Evolutionary conservation across 805 yeast species (phyloP), one percentile per base, ranked within the genome.

Genomic region (Scheffersomyces ergatensis): DNA sequence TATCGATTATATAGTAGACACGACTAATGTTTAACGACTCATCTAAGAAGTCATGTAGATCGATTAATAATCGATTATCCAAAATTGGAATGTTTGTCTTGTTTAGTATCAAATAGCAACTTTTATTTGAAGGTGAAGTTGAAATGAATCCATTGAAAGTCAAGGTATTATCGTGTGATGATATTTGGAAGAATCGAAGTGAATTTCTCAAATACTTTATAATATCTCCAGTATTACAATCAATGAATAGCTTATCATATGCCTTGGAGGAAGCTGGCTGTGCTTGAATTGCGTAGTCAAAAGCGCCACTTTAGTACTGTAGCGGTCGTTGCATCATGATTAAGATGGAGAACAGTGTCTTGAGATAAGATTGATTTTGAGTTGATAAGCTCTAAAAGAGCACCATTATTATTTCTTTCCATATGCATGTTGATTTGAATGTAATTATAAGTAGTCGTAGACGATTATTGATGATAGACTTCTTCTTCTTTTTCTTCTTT

Each of bases 221-320:
- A 5, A 29, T 5, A 15, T 29, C 32, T 12, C 15, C 8, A n/a
- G 32, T 14, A 29, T n/a, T 29, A 15, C 18, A 29, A n/a, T 15
- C 18, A 6, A n/a, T 15, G 11, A 29, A 29, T 29, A 29, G 15
- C 5, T 17, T 4, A 29, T 29, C 18, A 29, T 29, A 29, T 6
- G n/a, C n/a, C 5, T 14, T 26, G 5, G 14, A 13, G 11, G 25
- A 8, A 11, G 25, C 25, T 23, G 25, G 25, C 6, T n/a, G 7
- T 31, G 45, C 37, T 18, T 40, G 47, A 46, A 51, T 57, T 45
- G 55, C 64, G 54, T 42, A 47, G 64, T 59, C 64, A 59, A 57
- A 59, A 50, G 51, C 48, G 57, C 61, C 61, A 58, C 56, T 51
- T 43, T 40, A 45, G 47, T 13, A 44, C 44, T 36, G 45, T 35